Evolutionary conservation across 2,329 filamentous ascomycete genomes (phyloP), one percentile per base, ranked within the genome.

Genomic region (Sphaerulina vaccinii): DNA sequence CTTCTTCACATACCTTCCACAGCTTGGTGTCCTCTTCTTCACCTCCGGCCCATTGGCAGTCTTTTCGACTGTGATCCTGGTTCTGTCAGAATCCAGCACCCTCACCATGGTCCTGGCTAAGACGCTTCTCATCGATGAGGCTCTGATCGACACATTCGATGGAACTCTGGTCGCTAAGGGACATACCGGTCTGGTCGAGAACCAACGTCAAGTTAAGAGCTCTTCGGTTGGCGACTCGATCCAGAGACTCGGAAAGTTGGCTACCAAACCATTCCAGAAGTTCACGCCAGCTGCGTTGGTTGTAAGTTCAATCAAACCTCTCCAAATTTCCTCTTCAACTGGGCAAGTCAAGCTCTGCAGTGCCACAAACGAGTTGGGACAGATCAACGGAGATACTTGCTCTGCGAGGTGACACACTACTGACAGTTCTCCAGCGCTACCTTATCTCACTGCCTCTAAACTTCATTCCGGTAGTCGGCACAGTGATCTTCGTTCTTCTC

Each of bases 391-490:
- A n/a, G n/a, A n/a, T n/a, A n/a, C n/a, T n/a, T n/a, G n/a, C n/a
- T n/a, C n/a, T n/a, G n/a, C n/a, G n/a, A n/a, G n/a, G n/a, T n/a
- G n/a, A n/a, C n/a, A n/a, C n/a, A n/a, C n/a, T n/a, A n/a, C n/a
- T n/a, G n/a, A n/a, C n/a, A n/a, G n/a, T n/a, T n/a, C n/a, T 42
- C 2, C 24, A 49, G 45, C 79, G 88, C 36, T 92, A 92, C 64
- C 67, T 95, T 57, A 81, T 96, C 73, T 93, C 95, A 68, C 77
- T 96, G 36, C 91, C 92, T 9, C 78, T 97, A 55, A 97, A 96
- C 74, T 90, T 96, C 67, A 90, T 97, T 46, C 92, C 92, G 0
- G 79, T 96, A 0, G 82, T 96, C 15, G 92, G 92, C 5, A 96
- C 91, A 0, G 74, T 84, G 6, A 74, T 90, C 3, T 97, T 95